phyloP scores from a whole-genome alignment of 768 basidiomycete genomes.

The Austroboletus festivus region DNA sequence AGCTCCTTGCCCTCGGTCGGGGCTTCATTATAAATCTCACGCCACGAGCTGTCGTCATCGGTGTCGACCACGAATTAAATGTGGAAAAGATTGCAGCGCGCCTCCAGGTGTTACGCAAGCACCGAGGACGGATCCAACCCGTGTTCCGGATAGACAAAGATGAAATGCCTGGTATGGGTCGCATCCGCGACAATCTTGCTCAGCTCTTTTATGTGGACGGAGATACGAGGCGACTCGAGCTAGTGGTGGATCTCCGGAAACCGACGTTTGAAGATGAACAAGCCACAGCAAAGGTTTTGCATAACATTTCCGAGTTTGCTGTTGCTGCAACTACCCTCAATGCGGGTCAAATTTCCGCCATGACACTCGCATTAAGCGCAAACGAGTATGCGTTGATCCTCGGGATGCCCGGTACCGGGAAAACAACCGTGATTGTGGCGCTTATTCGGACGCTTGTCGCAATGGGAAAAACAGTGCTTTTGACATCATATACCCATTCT shows the following conservation, averaged over 20 bases:
- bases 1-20: conserved; percentile 76
- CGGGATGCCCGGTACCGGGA: conserved; percentile 99
- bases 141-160: conserved; percentile 92
- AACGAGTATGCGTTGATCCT: conserved; percentile 89
- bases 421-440: conserved; percentile 91
- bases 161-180: conserved; percentile 84
- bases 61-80: conserved; percentile 79
- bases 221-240: conserved; percentile 59
- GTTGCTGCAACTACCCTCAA: conserved; percentile 52
- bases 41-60: conserved; percentile 62
- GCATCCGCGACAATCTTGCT: conserved; percentile 88
- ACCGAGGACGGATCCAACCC: conserved; percentile 10
- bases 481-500: conserved; percentile 95
- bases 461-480: conserved; percentile 80
- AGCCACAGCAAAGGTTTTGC: conserved; percentile 11
- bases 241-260: conserved; percentile 76
- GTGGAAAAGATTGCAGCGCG: conserved; percentile 44
- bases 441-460: conserved; percentile 77
- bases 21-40: conserved; percentile 80
- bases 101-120: conserved; percentile 23
- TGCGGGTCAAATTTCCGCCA: conserved; percentile 64
- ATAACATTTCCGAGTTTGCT: conserved; percentile 29
- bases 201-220: conserved; percentile 81
- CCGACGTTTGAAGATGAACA: conserved; percentile 57
- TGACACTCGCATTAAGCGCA: conserved; percentile 72